Percentiles rank a stretch among this genome's conserved stretches.
These are phyloP conservation scores for Neurospora terricola DNA, from an alignment of 495 filamentous ascomycete genomes.

Conservation along the genomic window DNA sequence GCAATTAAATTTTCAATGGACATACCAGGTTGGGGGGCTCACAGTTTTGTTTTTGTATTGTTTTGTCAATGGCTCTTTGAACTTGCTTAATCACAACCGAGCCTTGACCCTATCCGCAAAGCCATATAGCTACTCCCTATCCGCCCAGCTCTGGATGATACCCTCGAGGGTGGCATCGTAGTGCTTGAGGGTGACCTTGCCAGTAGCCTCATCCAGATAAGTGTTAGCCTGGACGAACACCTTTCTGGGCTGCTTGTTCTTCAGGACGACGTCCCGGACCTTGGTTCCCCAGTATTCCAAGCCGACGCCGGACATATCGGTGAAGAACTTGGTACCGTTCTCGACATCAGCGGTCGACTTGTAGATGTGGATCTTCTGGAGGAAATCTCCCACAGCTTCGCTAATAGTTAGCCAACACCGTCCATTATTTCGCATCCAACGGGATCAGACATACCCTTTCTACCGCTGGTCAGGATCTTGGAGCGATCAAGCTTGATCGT, in stretches of 20 bases:
- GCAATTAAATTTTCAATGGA: not conserved
- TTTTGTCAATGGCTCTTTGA: not conserved
- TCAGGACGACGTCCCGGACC: conserved; percentile 68
- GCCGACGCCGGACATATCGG: conserved; percentile 69
- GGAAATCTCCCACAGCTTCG: conserved; percentile 73
- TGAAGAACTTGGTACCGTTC: conserved; percentile 65
- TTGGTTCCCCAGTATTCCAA: conserved; percentile 68
- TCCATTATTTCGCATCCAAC: not conserved
- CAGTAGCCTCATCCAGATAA: conserved; percentile 51
- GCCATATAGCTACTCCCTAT: conserved; percentile 40
- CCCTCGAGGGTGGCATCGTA: conserved; percentile 82
- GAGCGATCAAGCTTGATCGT: conserved; percentile 68
- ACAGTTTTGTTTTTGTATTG: not conserved
- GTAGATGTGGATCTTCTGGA: conserved; percentile 86
- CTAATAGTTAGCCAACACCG: not conserved
- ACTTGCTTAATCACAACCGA: not conserved
- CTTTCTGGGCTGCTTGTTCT: conserved; percentile 85
- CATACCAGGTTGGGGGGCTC: not conserved
- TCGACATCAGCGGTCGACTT: conserved; percentile 83
- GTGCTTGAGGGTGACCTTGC: conserved; percentile 70
- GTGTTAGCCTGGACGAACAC: conserved; percentile 96
- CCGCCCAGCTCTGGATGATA: conserved; percentile 83
- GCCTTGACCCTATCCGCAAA: not conserved
- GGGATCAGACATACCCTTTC: conserved; percentile 33
- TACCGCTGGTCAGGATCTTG: conserved; percentile 61